Evolutionary conservation across 1,284 basidiomycete genomes (phyloP).

Genomic region (Fomitopsis betulina): DNA sequence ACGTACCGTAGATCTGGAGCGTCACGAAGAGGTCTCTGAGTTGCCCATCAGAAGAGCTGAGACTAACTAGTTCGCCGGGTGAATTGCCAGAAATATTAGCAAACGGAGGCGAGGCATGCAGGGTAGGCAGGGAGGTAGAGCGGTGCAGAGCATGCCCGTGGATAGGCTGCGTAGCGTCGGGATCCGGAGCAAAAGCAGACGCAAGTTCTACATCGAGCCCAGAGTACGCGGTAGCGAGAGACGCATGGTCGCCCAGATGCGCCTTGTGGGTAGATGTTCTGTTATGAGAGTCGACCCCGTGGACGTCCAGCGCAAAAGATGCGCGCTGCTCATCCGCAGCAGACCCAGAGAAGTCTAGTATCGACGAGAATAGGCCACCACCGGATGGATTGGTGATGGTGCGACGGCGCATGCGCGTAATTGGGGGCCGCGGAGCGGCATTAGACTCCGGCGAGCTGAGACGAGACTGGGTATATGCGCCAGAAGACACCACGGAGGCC

Average conservation of each 20-base stretch:
- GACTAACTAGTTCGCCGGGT: neutral
- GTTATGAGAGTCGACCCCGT: neutral
- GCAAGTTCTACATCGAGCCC: constrained; percentile 2
- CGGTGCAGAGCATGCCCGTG: constrained; percentile 1
- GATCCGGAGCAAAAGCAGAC: constrained; percentile 2
- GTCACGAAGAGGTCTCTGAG: constrained; percentile 27
- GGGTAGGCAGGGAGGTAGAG: neutral
- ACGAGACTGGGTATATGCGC: constrained; percentile 17
- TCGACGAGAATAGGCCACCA: constrained; percentile 32
- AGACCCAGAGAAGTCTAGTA: constrained; percentile 26
- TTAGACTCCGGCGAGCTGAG: constrained; percentile 12
- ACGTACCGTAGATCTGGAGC: constrained; percentile 28
- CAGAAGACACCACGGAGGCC: constrained; percentile 7
- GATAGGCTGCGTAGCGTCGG: neutral
- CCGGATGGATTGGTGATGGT: constrained; percentile 24
- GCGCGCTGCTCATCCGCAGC: constrained; percentile 1
- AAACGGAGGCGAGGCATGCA: neutral
- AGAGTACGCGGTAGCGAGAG: constrained; percentile 1
- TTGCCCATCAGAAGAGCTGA: constrained; percentile 21
- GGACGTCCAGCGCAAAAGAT: neutral
- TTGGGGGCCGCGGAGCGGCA: constrained; percentile 5
- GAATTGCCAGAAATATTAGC: neutral
- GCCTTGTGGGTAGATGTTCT: neutral
- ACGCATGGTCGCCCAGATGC: neutral
- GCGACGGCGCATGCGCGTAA: constrained; percentile 22